phyloP scores from a whole-genome alignment of 768 basidiomycete species.

The Phanerodontia chrysosporium region DNA sequence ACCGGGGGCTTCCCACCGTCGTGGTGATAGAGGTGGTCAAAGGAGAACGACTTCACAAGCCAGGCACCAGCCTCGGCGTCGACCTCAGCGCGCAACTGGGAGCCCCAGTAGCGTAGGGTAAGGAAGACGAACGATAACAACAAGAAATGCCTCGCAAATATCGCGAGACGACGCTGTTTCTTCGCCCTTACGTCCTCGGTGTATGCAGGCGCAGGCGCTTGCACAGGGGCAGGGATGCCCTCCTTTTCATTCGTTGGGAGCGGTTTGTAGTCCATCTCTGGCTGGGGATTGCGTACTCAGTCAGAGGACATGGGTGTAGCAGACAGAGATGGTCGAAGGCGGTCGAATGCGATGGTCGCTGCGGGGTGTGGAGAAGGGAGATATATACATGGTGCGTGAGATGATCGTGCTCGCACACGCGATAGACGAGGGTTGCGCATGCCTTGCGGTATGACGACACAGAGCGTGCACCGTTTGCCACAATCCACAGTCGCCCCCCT shows the following conservation, averaged over 20 bases:
- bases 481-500: no score
- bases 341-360: not conserved
- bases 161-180: not conserved
- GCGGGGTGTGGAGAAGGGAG: not conserved
- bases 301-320: constrained; percentile 1
- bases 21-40: not conserved
- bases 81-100: constrained; percentile 9
- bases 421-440: no score
- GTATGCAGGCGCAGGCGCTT: not conserved
- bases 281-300: not conserved
- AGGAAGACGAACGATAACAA: not conserved
- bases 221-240: constrained; percentile 10
- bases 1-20: constrained; percentile 12
- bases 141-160: not conserved
- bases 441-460: no score
- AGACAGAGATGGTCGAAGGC: not conserved
- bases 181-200: not conserved
- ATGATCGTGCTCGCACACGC: not conserved
- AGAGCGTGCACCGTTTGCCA: no score
- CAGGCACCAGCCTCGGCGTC: constrained; percentile 9
- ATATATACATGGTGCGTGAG: not conserved
- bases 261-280: constrained; percentile 2
- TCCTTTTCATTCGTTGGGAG: constrained; percentile 3
- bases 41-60: constrained; percentile 6
- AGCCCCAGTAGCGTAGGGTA: constrained; percentile 1